Evolutionary conservation across 306 rosid genomes (phyloP).

Genomic region (Trichosanthes cucumerina): DNA sequence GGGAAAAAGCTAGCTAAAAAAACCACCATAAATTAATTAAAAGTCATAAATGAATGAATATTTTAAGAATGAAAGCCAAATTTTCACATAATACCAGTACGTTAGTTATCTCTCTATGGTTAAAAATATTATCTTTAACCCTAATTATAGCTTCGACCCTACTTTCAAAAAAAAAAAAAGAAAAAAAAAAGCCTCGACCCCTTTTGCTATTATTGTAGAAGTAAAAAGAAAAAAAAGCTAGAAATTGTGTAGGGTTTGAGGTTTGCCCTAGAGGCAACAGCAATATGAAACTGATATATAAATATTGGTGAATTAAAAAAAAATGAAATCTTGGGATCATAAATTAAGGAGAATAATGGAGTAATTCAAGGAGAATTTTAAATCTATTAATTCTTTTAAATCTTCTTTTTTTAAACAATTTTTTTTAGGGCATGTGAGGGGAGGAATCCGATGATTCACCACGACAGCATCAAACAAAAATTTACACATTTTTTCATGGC

Average conservation of each 20-base stretch:
- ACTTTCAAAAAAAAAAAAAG: neutral
- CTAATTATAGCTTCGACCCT: neutral
- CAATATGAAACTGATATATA: neutral
- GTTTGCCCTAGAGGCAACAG: neutral
- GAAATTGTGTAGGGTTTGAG: slow-evolving; percentile 13
- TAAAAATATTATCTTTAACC: neutral
- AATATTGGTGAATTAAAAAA: neutral
- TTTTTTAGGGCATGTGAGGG: slow-evolving; percentile 24
- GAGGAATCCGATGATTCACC: slow-evolving; percentile 58
- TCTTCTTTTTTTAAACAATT: too few relatives aligned
- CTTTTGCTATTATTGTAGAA: neutral
- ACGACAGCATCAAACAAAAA: slow-evolving; percentile 34
- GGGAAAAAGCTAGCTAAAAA: neutral
- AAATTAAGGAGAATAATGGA: slow-evolving; percentile 22
- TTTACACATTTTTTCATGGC: slow-evolving; percentile 27
- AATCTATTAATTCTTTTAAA: neutral
- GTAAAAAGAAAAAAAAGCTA: neutral
- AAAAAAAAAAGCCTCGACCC: neutral
- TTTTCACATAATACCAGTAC: slow-evolving; percentile 12
- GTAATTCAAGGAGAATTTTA: slow-evolving; percentile 15
- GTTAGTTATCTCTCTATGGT: neutral
- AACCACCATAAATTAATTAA: slow-evolving; percentile 1
- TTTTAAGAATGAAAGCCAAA: neutral
- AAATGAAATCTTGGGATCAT: slow-evolving; percentile 43
- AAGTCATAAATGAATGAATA: neutral